Percentiles rank a stretch among this genome's conserved stretches.
Evolutionary conservation across 176 grass and related monocot species (phyloP).

Genomic region (Rhynchospora pubera): DNA sequence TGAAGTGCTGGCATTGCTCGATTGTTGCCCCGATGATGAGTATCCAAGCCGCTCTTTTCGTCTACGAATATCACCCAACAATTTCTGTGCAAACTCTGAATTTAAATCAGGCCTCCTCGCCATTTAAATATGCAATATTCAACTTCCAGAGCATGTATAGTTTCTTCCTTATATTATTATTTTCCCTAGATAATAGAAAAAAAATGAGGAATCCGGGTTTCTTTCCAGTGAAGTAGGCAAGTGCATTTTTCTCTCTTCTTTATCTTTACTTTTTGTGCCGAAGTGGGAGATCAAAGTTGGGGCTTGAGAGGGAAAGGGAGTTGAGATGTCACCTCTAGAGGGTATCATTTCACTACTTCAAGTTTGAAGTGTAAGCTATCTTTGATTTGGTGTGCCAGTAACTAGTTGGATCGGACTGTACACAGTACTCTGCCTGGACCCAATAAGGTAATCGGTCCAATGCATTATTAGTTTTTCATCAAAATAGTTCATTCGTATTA

Average conservation of each 20-base stretch:
- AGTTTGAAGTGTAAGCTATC: conserved; percentile 38
- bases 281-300: conserved; percentile 12
- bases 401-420: neutral
- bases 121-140: conserved; percentile 17
- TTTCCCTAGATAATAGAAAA: conserved; percentile 10
- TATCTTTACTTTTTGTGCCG: conserved; percentile 9
- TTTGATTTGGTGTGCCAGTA: conserved; percentile 24
- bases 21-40: conserved; percentile 24
- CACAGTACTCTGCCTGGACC: neutral
- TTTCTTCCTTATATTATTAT: conserved; percentile 12
- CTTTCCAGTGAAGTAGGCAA: conserved; percentile 36
- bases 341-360: conserved; percentile 8
- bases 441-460: neutral
- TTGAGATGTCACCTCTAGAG: conserved; percentile 30
- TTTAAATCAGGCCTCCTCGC: conserved; percentile 44
- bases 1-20: conserved; percentile 5
- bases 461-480: neutral
- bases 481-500: neutral
- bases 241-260: conserved; percentile 27
- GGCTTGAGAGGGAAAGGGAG: conserved; percentile 23
- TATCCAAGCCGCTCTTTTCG: conserved; percentile 76
- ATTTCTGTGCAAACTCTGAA: conserved; percentile 87
- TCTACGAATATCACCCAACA: conserved; percentile 68
- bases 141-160: neutral
- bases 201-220: conserved; percentile 6